Evolutionary conservation across 306 rosid species (phyloP), one percentile per base, ranked within the genome.

Genomic region (Purshia tridentata): DNA sequence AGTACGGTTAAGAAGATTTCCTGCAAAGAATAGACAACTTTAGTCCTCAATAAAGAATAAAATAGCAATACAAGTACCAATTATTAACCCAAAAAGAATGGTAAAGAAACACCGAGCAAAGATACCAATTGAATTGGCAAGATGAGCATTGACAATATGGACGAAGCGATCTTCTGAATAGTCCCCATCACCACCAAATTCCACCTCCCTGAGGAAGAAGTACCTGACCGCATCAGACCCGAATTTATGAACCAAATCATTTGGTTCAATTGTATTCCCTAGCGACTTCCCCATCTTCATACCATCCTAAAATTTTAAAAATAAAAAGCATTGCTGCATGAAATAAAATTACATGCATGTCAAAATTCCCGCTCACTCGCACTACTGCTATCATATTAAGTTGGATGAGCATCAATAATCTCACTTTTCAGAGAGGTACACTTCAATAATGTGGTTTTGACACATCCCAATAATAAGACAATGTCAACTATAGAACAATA

Each of bases 221-320:
- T 94, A 94, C 82, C 99, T 83, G 51, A 94, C 89, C 2, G 99
- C 97, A 77, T 94, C 99, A 42, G 91, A 67, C 50, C 99, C 99
- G 9, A 94, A 94, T 79, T 75, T 91, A 41, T 74, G 63, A 70
- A 94, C 96, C 90, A 91, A 85, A 67, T 94, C 95, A 39, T 88
- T 91, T 75, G 99, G 97, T 82, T 91, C 99, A 72, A 89, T 92
- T n/a, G 97, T 94, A 83, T 94, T 94, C 57, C 99, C 99, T 41
- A 91, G 82, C 7, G 99, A 86, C 77, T 94, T 91, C 66, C 99
- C 99, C 99, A 94, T 91, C 86, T 94, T 94, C 99, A 89, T 81
- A 77, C 99, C 99, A 88, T 91, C 99, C 99, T 94, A 89, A 78
- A 86, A 87, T 77, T 76, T 81, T 69, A 88, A 85, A 88, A 82